Percentiles rank a stretch among this genome's conserved stretches.
phyloP scores from a whole-genome alignment of 2,329 filamentous ascomycete genomes.

The Leptographium procerum region DNA sequence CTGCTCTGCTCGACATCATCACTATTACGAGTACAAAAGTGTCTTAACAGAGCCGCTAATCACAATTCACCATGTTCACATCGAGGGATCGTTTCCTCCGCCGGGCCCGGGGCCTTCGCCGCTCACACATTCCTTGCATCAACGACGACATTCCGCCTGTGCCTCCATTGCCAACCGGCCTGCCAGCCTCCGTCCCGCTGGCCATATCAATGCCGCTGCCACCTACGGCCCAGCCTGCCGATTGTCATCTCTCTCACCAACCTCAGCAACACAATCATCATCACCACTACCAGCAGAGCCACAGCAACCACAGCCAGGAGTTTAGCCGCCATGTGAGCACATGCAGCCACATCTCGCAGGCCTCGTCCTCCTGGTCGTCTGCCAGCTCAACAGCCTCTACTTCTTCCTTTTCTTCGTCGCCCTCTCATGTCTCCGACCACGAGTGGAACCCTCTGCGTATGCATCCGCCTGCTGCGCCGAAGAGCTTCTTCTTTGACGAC shows the following conservation, averaged over 20 bases:
- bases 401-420: neutral
- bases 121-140: neutral
- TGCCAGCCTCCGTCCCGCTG: neutral
- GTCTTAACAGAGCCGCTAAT: neutral
- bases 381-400: constrained; percentile 4
- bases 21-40: neutral
- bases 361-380: constrained; percentile 11
- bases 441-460: constrained; percentile 19
- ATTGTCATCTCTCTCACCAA: neutral
- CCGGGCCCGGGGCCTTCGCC: constrained; percentile 1
- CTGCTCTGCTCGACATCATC: neutral
- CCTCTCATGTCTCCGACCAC: neutral
- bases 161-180: neutral
- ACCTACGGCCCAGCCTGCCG: neutral
- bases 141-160: neutral
- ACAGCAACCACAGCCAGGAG: neutral
- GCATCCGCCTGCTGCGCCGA: constrained; percentile 16
- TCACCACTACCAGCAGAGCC: neutral
- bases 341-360: constrained; percentile 13
- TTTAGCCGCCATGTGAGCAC: constrained; percentile 11
- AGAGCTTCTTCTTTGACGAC: neutral
- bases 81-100: neutral
- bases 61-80: neutral
- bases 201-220: constrained; percentile 4
- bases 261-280: too few relatives aligned